These are phyloP conservation scores for Rubia peregrina DNA, from an alignment of 305 asterid genomes.

Conservation along the genomic window DNA sequence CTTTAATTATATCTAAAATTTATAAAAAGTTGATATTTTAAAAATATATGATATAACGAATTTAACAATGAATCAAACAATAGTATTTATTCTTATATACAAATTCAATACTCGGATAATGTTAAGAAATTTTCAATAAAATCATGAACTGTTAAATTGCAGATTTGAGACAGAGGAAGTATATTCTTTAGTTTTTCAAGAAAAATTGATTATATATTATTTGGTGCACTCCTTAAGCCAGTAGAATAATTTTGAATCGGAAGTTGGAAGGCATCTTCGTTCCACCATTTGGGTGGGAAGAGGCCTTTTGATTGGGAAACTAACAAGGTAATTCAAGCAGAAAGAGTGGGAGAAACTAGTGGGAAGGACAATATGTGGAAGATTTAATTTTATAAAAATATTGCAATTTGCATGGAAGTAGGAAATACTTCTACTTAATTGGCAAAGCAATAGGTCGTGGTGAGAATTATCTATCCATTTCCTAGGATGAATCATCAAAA, in stretches of 20 bases:
- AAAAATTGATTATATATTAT: no score
- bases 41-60: no score
- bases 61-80: no score
- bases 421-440: background rate
- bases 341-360: background rate
- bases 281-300: background rate
- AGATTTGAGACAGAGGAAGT: no score
- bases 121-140: no score
- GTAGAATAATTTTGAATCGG: background rate
- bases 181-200: no score
- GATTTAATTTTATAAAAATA: background rate
- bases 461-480: constrained; percentile 6
- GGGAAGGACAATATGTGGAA: background rate
- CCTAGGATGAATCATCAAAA: constrained; percentile 11
- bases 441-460: background rate
- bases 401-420: background rate
- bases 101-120: no score
- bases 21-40: no score
- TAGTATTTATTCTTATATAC: no score
- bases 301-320: background rate
- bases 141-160: no score
- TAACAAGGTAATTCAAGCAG: background rate
- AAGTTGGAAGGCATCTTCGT: background rate
- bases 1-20: no score
- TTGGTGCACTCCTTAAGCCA: background rate